phyloP scores from a whole-genome alignment of 495 filamentous ascomycete genomes.

The Penicillium longicatenatum region DNA sequence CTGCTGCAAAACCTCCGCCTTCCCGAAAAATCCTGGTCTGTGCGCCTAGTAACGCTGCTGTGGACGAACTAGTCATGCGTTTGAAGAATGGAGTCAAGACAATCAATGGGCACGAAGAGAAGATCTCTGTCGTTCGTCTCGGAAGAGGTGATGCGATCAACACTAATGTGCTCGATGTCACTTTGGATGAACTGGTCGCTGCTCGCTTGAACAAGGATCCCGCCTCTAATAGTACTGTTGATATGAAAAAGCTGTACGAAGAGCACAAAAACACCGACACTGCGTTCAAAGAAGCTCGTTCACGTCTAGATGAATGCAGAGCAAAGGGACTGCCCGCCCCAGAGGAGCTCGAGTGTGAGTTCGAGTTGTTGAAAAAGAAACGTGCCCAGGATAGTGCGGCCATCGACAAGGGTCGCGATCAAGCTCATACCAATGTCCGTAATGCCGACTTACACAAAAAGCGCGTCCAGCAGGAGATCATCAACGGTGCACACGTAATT shows the following conservation, averaged over 20 bases:
- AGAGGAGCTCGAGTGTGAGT: slow-evolving; percentile 70
- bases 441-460: slow-evolving; percentile 84
- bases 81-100: slow-evolving; percentile 88
- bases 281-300: slow-evolving; percentile 64
- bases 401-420: slow-evolving; percentile 84
- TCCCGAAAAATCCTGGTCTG: slow-evolving; percentile 90
- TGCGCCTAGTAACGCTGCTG: slow-evolving; percentile 95
- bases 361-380: slow-evolving; percentile 73
- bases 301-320: slow-evolving; percentile 69
- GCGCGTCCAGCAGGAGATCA: slow-evolving; percentile 84
- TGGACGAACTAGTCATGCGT: slow-evolving; percentile 93
- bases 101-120: slow-evolving; percentile 65
- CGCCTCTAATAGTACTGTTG: slow-evolving; percentile 42
- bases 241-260: slow-evolving; percentile 76
- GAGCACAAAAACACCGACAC: slow-evolving; percentile 78
- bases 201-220: slow-evolving; percentile 56
- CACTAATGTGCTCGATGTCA: slow-evolving; percentile 84
- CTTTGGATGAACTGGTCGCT: slow-evolving; percentile 88
- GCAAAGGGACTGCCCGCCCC: slow-evolving; percentile 59
- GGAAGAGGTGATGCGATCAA: slow-evolving; percentile 94
- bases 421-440: slow-evolving; percentile 71
- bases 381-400: slow-evolving; percentile 72
- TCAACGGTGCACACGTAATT: slow-evolving; percentile 86
- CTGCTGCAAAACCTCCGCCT: slow-evolving; percentile 29
- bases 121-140: slow-evolving; percentile 83